Conservation (phyloP, 176 grass and related monocot species). For the Saccharum spontaneum region DNA sequence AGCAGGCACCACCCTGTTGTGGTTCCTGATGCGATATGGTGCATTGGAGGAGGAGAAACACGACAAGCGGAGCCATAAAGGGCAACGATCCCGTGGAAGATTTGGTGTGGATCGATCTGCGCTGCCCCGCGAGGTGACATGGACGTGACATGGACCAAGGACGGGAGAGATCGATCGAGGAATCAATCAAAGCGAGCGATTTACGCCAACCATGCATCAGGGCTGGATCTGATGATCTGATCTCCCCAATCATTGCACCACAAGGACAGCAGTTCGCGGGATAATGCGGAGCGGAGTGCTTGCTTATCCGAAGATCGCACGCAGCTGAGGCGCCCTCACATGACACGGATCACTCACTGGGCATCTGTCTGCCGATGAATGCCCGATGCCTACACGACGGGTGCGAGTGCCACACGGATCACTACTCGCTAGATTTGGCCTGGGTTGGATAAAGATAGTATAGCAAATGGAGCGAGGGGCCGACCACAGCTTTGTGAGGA, state of each 20-base stretch:
- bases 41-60: slow-evolving; percentile 18
- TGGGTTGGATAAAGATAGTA: slow-evolving; percentile 26
- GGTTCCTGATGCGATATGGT: neutral
- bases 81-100: slow-evolving; percentile 23
- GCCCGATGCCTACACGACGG: neutral
- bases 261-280: neutral
- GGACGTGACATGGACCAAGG: slow-evolving; percentile 19
- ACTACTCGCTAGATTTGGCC: neutral
- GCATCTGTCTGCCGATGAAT: neutral
- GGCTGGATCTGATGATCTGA: slow-evolving; percentile 25
- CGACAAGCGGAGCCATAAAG: slow-evolving; percentile 4
- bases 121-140: neutral
- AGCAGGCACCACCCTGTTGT: no score
- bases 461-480: neutral
- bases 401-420: neutral
- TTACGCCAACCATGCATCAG: neutral
- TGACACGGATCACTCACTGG: neutral
- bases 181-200: slow-evolving; percentile 11
- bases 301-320: slow-evolving; percentile 28
- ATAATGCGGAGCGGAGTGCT: neutral
- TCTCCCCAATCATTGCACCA: slow-evolving; percentile 33
- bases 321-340: neutral
- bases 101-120: slow-evolving; percentile 18
- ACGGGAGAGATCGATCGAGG: neutral
- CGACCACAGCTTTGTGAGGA: neutral